Evolutionary conservation across 305 asterid genomes (phyloP), one percentile per base, ranked within the genome.

Genomic region (Fraxinus sp.): DNA sequence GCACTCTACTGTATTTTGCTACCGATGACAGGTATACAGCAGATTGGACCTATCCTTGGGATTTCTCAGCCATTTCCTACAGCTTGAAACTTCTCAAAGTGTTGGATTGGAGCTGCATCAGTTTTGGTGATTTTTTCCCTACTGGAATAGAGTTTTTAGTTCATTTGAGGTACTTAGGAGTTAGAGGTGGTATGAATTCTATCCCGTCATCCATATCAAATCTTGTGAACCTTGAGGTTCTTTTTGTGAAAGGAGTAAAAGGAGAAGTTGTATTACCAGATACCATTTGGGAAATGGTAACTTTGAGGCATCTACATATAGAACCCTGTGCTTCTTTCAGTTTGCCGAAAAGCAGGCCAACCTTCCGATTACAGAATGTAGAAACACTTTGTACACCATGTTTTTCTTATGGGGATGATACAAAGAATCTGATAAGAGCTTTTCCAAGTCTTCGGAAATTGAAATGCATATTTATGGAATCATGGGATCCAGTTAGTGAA

Each of bases 231-330:
- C 79, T 85, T 3, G 83, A 85, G 57, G 43, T 73, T 16, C 74
- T 84, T 26, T 66, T 57, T 22, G 26, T 81, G 41, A 81, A 37
- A 76, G 84, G 81, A 72, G 14, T 62, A 74, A 78, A 76, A 20
- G 79, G 59, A 9, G 79, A 77, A 52, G 18, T 81, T 10, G 0
- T 1, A 14, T 4, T 81, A 46, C 85, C 87, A 0, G 49, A 52
- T 36, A 55, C 59, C 10, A 7, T 81, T 28, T 84, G 87, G 87
- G 32, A 71, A 11, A 68, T 81, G 80, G 82, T 39, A 20, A 80
- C 24, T 52, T 73, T 85, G 78, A 78, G 80, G 66, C 87, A 78
- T 52, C 20, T 84, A 36, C 83, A 66, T 30, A 77, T 84, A 76
- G 43, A 80, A 22, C 52, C 74, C 4, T 39, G 77, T 30, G 73